Evolutionary conservation across 108 stramenopile species (phyloP).

Genomic region (Skeletonema costatum): DNA sequence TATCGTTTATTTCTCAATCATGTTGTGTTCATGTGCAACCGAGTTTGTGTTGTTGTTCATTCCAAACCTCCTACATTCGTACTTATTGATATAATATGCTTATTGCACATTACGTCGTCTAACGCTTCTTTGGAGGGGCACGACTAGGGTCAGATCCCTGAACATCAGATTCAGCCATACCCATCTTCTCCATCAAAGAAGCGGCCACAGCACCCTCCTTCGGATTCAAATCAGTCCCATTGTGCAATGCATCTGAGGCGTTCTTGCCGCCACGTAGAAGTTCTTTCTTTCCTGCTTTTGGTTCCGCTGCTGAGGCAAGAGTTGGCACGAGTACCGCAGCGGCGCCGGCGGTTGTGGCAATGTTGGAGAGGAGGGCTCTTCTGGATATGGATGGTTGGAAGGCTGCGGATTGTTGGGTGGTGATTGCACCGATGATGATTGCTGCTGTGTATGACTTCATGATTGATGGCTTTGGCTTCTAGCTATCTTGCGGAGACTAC

Average conservation of each 20-base stretch:
- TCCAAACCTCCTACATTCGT: not conserved
- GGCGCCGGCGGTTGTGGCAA: not conserved
- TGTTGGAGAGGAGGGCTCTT: conserved; percentile 3
- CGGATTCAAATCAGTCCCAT: conserved; percentile 28
- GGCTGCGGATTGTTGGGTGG: not conserved
- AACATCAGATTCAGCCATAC: conserved; percentile 15
- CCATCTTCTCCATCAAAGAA: conserved; percentile 29
- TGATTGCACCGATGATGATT: not conserved
- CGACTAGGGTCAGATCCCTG: conserved; percentile 6
- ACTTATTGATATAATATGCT: not conserved
- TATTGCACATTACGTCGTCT: not conserved
- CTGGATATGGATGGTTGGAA: conserved; percentile 1
- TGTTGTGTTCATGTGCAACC: not conserved
- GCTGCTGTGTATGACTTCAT: not conserved
- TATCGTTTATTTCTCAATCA: not conserved
- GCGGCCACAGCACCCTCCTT: conserved; percentile 14
- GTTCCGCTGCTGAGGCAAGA: not conserved
- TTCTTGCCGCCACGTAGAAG: conserved; percentile 26
- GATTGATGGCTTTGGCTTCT: not conserved
- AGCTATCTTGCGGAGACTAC: too few relatives aligned
- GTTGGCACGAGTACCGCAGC: not conserved
- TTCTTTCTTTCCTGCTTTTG: conserved; percentile 2
- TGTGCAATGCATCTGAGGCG: conserved; percentile 22
- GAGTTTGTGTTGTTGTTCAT: too few relatives aligned
- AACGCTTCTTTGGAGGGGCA: conserved; percentile 16